These are phyloP conservation scores for Trypanosoma boissoni DNA, from an alignment of 208 protist genomes.

Conservation along the genomic window DNA sequence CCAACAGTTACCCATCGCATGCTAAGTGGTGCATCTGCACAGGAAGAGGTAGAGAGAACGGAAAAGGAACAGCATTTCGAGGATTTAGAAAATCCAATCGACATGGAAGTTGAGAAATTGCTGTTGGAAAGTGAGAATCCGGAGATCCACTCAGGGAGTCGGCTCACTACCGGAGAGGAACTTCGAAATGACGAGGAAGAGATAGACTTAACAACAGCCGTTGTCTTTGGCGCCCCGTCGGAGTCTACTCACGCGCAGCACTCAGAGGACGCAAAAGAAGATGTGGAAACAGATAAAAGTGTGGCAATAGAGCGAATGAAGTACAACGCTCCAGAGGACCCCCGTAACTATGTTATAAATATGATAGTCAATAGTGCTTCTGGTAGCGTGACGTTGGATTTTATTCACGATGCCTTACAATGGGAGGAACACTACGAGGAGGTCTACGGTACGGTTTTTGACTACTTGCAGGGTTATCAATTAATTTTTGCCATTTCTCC, in stretches of 20 bases:
- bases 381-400: constrained; percentile 39
- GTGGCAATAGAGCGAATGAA: constrained; percentile 23
- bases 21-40: no score
- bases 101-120: no score
- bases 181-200: not conserved
- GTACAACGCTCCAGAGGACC: constrained; percentile 38
- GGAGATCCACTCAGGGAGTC: no score
- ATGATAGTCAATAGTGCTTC: constrained; percentile 51
- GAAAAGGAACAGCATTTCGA: no score
- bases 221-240: no score
- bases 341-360: constrained; percentile 48
- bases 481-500: constrained; percentile 78
- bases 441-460: constrained; percentile 46
- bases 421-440: constrained; percentile 45
- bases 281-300: not conserved
- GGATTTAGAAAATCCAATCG: no score
- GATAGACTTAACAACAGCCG: not conserved
- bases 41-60: no score
- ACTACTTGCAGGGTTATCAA: constrained; percentile 74
- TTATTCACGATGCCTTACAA: constrained; percentile 38
- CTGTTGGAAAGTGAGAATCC: no score
- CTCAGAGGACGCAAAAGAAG: not conserved
- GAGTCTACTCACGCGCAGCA: not conserved
- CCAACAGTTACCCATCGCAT: no score
- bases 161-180: no score